phyloP scores from a whole-genome alignment of 768 basidiomycete species.

The Amanita molliuscula region DNA sequence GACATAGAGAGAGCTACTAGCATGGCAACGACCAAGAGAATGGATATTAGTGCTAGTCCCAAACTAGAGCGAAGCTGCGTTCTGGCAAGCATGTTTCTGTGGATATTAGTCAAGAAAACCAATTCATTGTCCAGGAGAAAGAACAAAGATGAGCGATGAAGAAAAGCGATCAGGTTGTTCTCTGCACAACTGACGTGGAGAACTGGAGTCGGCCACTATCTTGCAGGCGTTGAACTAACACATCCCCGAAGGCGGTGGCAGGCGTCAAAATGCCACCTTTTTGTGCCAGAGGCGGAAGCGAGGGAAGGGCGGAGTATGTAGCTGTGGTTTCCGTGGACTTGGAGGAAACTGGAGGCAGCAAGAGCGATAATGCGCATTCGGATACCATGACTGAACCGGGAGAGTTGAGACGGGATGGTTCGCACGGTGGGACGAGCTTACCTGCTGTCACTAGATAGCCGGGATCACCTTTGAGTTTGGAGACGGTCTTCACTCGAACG shows the following conservation, averaged over 20 bases:
- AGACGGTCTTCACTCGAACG: slow-evolving; percentile 45
- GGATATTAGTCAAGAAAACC: neutral
- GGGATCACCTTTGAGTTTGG: slow-evolving; percentile 68
- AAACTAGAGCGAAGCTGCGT: too few species aligned
- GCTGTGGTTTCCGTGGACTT: slow-evolving; percentile 8
- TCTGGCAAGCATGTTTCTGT: too few species aligned
- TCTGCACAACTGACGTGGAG: slow-evolving; percentile 6
- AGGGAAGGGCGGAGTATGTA: slow-evolving; percentile 22
- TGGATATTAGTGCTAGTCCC: too few species aligned
- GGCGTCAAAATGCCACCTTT: slow-evolving; percentile 80
- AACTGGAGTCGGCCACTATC: slow-evolving; percentile 47
- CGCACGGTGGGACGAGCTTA: slow-evolving; percentile 17
- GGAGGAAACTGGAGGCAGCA: slow-evolving; percentile 31
- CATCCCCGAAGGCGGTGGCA: slow-evolving; percentile 71
- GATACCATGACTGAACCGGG: slow-evolving; percentile 59
- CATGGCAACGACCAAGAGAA: too few species aligned
- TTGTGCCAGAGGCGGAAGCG: slow-evolving; percentile 45
- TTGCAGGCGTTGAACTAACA: slow-evolving; percentile 57
- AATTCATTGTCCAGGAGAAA: neutral
- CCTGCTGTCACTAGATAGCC: slow-evolving; percentile 55
- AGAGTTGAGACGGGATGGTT: slow-evolving; percentile 5
- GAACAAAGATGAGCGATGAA: neutral
- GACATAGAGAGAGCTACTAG: too few species aligned
- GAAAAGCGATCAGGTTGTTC: neutral
- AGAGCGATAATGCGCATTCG: slow-evolving; percentile 67